Percentiles rank a stretch among this genome's conserved stretches.
These are phyloP conservation scores for Monosporascus sp. DNA, from an alignment of 2,329 filamentous ascomycete species.

Conservation along the genomic window DNA sequence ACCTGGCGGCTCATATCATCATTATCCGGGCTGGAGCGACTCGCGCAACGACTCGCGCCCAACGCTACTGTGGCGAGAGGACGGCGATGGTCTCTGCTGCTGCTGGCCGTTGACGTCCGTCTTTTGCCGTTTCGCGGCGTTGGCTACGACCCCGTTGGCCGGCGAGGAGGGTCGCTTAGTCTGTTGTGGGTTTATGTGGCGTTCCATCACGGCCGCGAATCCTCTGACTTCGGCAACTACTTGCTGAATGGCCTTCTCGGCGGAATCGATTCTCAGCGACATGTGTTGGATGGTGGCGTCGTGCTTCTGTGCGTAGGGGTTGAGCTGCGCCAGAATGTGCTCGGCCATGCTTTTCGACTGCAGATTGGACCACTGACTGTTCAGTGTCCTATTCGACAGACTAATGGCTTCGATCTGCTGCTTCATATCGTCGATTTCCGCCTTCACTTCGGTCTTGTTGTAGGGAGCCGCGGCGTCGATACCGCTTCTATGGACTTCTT, in stretches of 20 bases:
- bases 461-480: not conserved
- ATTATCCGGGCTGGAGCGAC: too few species aligned
- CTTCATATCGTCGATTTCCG: slow-evolving; percentile 21
- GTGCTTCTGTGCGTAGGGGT: slow-evolving; percentile 13
- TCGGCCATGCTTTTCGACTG: slow-evolving; percentile 36
- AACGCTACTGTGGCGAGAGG: not conserved
- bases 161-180: not conserved
- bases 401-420: slow-evolving; percentile 28
- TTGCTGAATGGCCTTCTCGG: not conserved
- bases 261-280: too few species aligned
- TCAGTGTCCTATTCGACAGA: slow-evolving; percentile 33
- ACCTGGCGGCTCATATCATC: too few species aligned
- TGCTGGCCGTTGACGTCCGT: not conserved
- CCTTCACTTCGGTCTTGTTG: slow-evolving; percentile 15
- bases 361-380: slow-evolving; percentile 45
- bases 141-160: not conserved
- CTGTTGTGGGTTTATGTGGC: not conserved
- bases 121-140: not conserved
- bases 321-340: slow-evolving; percentile 31
- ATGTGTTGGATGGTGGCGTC: slow-evolving; percentile 1
- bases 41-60: not conserved
- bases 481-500: slow-evolving; percentile 1
- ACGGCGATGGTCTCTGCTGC: not conserved
- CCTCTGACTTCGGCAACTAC: not conserved
- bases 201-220: not conserved